Base-by-base conservation (phyloP, 2,329 filamentous ascomycete species). In the Incumbomyces lentus region DNA sequence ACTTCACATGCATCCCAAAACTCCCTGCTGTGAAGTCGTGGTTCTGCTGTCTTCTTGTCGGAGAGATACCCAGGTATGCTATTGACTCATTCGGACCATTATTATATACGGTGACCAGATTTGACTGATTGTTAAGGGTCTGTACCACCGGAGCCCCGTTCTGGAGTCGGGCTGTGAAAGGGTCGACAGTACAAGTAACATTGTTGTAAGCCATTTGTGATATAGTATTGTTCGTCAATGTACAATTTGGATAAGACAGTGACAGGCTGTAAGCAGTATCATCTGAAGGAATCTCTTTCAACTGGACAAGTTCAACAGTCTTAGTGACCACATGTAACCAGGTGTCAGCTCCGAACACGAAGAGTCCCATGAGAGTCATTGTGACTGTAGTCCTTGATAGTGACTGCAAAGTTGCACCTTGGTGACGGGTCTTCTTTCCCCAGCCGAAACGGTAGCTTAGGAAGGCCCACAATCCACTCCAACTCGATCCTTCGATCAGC, bases 251-350 rank as follows among this genome's bases (percentile, higher is more conserved):
- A 16, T 6, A 31, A 5, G 33, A 30, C 4, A 42, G 26, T 12
- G 22, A 31, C 29, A 42, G 17, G 19, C 40, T 44, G 35, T 41
- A 52, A 6, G 11, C 33, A 32, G n/a, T 17, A 31, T 35, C 40
- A 13, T 43, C 30, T 17, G 26, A 19, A 17, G 29, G 48, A 34
- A 42, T 17, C n/a, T 16, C 40, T 13, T 14, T 32, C 7, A 52
- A 42, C 14, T 53, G 47, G 8, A 48, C 45, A 13, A 56, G 51
- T n/a, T 44, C 42, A 4, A 58, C 52, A 12, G 56, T 56, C 5
- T 52, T 54, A 10, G 52, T 57, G n/a, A 51, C 51, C 17, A 59
- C 33, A 40, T 59, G 55, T 31, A 59, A 52, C 57, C 57, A 59
- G 6, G 55, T 58, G 42, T 58, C 56, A 10, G 51, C 54, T n/a